phyloP scores from a whole-genome alignment of 2,329 filamentous ascomycete species.

The Hawksworthiomyces lignivorus region DNA sequence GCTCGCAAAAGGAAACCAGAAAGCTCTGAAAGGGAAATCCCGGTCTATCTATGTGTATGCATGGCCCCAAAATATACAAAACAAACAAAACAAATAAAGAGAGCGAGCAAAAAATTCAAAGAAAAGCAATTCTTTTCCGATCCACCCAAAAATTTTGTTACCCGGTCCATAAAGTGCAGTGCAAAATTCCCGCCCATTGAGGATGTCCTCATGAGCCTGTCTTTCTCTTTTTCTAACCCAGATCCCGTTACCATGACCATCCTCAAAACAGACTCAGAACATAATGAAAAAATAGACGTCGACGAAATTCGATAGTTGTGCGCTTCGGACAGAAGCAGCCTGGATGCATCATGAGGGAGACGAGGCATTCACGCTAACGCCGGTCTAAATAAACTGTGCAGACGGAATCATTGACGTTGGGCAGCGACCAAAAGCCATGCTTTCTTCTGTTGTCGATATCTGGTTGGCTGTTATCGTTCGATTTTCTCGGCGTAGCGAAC shows the following conservation, averaged over 20 bases:
- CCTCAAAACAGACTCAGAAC: no score
- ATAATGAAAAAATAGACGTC: no score
- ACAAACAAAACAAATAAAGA: background rate
- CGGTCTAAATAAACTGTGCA: constrained; percentile 4
- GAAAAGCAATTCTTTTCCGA: constrained; percentile 11
- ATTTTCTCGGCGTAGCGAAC: background rate
- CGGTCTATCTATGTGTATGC: constrained; percentile 11
- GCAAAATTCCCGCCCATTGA: no score
- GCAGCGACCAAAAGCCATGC: constrained; percentile 4
- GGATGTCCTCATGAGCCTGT: no score
- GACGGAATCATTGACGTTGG: constrained; percentile 9
- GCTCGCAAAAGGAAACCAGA: background rate
- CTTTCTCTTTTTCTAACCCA: no score
- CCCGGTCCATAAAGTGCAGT: constrained; percentile 5
- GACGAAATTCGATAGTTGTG: no score
- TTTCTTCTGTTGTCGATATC: background rate
- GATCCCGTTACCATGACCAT: no score
- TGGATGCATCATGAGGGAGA: constrained; percentile 2
- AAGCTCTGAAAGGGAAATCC: background rate
- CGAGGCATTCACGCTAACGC: constrained; percentile 5
- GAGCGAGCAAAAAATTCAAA: background rate
- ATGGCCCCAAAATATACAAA: constrained; percentile 5
- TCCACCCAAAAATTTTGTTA: constrained; percentile 10
- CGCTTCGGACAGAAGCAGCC: no score
- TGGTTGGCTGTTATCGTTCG: constrained; percentile 1